These are phyloP conservation scores for Hydrangea macrophylla DNA, from an alignment of 148 eudicot genomes.

Conservation along the genomic window DNA sequence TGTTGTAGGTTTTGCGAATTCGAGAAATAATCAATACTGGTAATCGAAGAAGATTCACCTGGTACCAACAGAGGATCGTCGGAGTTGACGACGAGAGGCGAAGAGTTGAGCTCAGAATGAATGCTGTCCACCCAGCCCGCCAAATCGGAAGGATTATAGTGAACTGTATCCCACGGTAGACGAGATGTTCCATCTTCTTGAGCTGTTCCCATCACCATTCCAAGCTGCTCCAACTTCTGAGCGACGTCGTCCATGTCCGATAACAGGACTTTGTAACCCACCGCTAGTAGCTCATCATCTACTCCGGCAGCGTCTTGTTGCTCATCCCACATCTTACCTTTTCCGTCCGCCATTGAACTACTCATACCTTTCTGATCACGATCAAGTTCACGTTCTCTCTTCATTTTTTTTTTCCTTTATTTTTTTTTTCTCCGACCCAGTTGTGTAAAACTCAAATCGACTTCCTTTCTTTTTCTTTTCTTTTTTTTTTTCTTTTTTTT, in stretches of 20 bases:
- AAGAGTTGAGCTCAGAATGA: slow-evolving; percentile 54
- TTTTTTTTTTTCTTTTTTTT: neutral
- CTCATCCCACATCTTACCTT: slow-evolving; percentile 41
- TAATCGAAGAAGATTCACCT: slow-evolving; percentile 14
- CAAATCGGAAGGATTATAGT: slow-evolving; percentile 84
- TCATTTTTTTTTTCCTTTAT: slow-evolving; percentile 23
- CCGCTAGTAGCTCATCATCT: slow-evolving; percentile 81
- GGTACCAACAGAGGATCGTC: neutral
- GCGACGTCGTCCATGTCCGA: slow-evolving; percentile 84
- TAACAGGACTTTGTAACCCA: slow-evolving; percentile 74
- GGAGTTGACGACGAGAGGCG: slow-evolving; percentile 2
- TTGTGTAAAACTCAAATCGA: slow-evolving; percentile 7
- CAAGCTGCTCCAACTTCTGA: slow-evolving; percentile 64
- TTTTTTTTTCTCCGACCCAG: neutral
- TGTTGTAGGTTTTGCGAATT: neutral
- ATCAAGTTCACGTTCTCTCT: slow-evolving; percentile 40
- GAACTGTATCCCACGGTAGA: slow-evolving; percentile 51
- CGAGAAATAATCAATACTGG: neutral
- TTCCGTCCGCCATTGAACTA: slow-evolving; percentile 21
- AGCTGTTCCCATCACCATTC: slow-evolving; percentile 51
- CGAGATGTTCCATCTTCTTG: slow-evolving; percentile 45
- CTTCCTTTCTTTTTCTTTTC: slow-evolving; percentile 35
- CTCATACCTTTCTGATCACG: slow-evolving; percentile 14
- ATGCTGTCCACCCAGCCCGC: slow-evolving; percentile 71
- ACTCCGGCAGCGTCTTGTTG: slow-evolving; percentile 45